Conservation (phyloP, 2,329 filamentous ascomycete species). For the Paracoccidioides brasiliensis region DNA sequence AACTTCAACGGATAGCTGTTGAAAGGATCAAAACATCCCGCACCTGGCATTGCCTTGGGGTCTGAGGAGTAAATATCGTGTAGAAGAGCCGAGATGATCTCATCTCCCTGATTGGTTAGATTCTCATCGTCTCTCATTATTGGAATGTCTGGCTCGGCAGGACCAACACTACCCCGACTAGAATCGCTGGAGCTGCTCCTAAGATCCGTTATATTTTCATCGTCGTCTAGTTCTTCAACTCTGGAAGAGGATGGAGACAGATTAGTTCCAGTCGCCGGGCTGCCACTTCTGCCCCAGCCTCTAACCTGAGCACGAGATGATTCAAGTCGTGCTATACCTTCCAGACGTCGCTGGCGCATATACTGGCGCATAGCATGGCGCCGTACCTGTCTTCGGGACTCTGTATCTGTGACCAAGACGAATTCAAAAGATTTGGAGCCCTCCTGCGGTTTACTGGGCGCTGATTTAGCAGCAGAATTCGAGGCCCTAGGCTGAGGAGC, state of each 20-base stretch:
- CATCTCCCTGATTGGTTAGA: neutral
- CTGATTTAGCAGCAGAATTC: slow-evolving; percentile 2
- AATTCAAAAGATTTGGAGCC: slow-evolving; percentile 20
- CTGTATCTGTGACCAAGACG: slow-evolving; percentile 21
- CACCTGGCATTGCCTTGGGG: slow-evolving; percentile 11
- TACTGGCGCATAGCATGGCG: slow-evolving; percentile 26
- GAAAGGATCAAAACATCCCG: slow-evolving; percentile 17
- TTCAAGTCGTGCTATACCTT: slow-evolving; percentile 21
- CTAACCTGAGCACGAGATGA: slow-evolving; percentile 17
- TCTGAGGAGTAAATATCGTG: slow-evolving; percentile 5
- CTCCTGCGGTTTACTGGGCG: neutral
- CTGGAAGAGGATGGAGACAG: slow-evolving; percentile 1
- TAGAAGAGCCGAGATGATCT: neutral
- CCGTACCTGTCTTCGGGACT: slow-evolving; percentile 22
- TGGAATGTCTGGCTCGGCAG: neutral
- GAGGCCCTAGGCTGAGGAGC: neutral
- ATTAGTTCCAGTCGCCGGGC: neutral
- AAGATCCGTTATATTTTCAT: neutral
- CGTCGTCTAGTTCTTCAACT: slow-evolving; percentile 6
- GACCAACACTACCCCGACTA: neutral
- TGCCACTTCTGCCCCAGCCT: slow-evolving; percentile 11
- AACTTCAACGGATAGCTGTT: slow-evolving; percentile 17
- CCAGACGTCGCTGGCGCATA: slow-evolving; percentile 21
- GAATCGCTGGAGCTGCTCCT: neutral
- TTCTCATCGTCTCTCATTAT: neutral